These are phyloP conservation scores for Grammothele lineata DNA, from an alignment of 768 basidiomycete species.

Conservation along the genomic window DNA sequence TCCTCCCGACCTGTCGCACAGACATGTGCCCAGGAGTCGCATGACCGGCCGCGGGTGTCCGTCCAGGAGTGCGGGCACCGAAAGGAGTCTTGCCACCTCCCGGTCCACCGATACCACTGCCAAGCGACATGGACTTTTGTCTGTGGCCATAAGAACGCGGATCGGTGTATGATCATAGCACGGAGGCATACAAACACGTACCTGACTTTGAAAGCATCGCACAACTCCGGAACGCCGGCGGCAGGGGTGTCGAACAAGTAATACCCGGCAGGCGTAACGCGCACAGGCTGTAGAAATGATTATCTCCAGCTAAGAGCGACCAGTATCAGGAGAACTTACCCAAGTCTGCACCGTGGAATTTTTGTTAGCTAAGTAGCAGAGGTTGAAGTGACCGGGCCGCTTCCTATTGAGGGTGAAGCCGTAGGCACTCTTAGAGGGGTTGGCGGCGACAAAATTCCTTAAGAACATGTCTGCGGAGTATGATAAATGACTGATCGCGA, in stretches of 20 bases:
- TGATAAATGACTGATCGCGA: background rate
- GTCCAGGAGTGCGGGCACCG: constrained; percentile 71
- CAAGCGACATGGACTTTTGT: constrained; percentile 65
- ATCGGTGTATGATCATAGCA: background rate
- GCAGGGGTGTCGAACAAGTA: constrained; percentile 88
- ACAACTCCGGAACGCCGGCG: constrained; percentile 87
- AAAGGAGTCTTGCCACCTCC: constrained; percentile 82
- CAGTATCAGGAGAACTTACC: constrained; percentile 45
- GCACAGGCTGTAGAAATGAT: constrained; percentile 56
- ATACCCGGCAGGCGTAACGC: constrained; percentile 85
- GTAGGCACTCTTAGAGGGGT: constrained; percentile 93
- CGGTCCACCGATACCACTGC: constrained; percentile 32
- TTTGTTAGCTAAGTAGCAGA: constrained; percentile 92
- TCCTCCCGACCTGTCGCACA: constrained; percentile 63
- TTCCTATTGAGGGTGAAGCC: constrained; percentile 90
- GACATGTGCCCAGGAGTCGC: constrained; percentile 80
- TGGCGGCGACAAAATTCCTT: constrained; percentile 87
- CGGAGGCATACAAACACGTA: constrained; percentile 29
- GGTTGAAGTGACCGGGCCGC: constrained; percentile 87
- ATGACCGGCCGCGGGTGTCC: constrained; percentile 49
- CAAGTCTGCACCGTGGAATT: constrained; percentile 87
- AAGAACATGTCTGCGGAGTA: constrained; percentile 66
- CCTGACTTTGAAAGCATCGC: constrained; percentile 96
- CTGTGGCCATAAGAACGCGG: constrained; percentile 33
- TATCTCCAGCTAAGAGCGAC: background rate